Percentiles rank a stretch among this genome's conserved stretches.
phyloP scores from a whole-genome alignment of 129 eudicot genomes.

The Calendula officinalis region DNA sequence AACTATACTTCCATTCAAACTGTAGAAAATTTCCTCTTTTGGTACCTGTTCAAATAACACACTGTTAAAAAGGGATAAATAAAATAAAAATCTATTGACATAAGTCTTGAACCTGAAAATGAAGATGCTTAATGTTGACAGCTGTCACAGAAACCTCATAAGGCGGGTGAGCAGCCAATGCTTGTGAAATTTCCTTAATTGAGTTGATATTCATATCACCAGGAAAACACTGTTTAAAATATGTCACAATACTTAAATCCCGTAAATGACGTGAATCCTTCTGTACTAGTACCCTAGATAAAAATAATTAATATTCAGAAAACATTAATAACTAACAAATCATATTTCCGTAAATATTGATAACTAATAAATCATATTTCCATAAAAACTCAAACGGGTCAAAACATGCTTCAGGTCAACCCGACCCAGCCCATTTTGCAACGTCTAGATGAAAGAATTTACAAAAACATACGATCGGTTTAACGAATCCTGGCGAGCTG shows the following conservation, averaged over 20 bases:
- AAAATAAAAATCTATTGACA: not conserved
- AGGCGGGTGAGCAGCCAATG: constrained; percentile 89
- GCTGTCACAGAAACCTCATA: constrained; percentile 68
- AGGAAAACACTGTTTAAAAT: constrained; percentile 79
- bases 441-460: constrained; percentile 5
- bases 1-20: constrained; percentile 85
- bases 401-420: not conserved
- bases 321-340: not conserved
- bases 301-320: constrained; percentile 2
- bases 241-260: constrained; percentile 70
- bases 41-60: constrained; percentile 45
- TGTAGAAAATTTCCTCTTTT: constrained; percentile 60
- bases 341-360: not conserved
- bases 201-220: constrained; percentile 55
- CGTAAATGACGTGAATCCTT: constrained; percentile 76
- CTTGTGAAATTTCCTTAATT: constrained; percentile 66
- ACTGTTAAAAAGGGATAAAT: no score
- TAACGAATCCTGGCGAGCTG: constrained; percentile 73
- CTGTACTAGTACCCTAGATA: constrained; percentile 61
- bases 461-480: constrained; percentile 72
- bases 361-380: not conserved
- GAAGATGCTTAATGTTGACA: constrained; percentile 81
- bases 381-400: not conserved
- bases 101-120: constrained; percentile 56
- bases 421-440: not conserved